These are phyloP conservation scores for Cryphonectria nitschkei DNA, from an alignment of 2,329 filamentous ascomycete species.

Conservation along the genomic window DNA sequence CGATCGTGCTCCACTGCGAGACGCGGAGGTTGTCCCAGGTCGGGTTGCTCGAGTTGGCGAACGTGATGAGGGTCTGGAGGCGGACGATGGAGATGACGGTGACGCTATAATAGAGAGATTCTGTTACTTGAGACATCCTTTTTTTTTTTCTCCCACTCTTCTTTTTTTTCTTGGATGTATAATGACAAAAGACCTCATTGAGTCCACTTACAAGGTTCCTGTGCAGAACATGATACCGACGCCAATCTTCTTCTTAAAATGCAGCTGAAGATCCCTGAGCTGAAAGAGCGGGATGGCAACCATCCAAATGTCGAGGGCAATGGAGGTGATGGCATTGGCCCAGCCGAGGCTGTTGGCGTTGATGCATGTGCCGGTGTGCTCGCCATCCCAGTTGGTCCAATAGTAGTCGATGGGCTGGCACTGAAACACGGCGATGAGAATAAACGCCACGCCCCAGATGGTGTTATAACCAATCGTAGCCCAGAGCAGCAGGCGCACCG, in stretches of 20 bases:
- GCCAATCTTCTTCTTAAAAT: slow-evolving; percentile 53
- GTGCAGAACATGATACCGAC: slow-evolving; percentile 50
- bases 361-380: slow-evolving; percentile 51
- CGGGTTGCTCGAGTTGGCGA: slow-evolving; percentile 37
- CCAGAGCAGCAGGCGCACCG: slow-evolving; percentile 22
- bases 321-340: slow-evolving; percentile 53
- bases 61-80: slow-evolving; percentile 37
- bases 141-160: too few species aligned
- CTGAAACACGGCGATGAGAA: slow-evolving; percentile 51
- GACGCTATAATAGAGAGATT: slow-evolving; percentile 32
- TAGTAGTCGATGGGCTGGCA: slow-evolving; percentile 55
- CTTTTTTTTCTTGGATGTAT: too few species aligned
- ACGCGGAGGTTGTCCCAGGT: slow-evolving; percentile 39
- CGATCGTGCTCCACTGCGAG: slow-evolving; percentile 40
- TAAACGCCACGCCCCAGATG: slow-evolving; percentile 43
- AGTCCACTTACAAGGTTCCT: slow-evolving; percentile 40
- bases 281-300: slow-evolving; percentile 49
- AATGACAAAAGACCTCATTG: background rate
- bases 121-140: background rate
- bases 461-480: slow-evolving; percentile 22
- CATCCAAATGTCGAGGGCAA: slow-evolving; percentile 47
- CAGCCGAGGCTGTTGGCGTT: slow-evolving; percentile 54
- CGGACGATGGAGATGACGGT: slow-evolving; percentile 41
- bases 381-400: slow-evolving; percentile 57
- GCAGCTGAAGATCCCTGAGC: slow-evolving; percentile 44